phyloP scores from a whole-genome alignment of 2,329 filamentous ascomycete genomes.

The Amylocarpus encephaloides region DNA sequence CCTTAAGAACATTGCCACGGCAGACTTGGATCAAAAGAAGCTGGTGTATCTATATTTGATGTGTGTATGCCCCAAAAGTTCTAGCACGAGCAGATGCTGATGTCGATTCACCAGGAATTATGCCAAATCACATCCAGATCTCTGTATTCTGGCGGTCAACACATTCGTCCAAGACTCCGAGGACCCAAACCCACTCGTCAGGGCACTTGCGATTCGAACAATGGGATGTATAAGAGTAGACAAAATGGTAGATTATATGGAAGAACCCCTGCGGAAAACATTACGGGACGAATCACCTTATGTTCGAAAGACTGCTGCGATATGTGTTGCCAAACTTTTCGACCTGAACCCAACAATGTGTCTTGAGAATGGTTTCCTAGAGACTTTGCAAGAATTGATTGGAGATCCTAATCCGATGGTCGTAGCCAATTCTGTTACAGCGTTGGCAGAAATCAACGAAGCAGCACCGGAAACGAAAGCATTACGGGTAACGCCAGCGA shows the following conservation, averaged over 20 bases:
- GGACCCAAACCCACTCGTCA: slow-evolving; percentile 92
- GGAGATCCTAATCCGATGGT: slow-evolving; percentile 99
- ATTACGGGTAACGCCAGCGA: slow-evolving; percentile 72
- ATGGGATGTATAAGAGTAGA: slow-evolving; percentile 99
- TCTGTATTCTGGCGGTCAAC: slow-evolving; percentile 97
- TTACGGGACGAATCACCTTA: slow-evolving; percentile 96
- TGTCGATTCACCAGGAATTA: slow-evolving; percentile 68
- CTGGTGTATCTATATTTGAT: slow-evolving; percentile 97
- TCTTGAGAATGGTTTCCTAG: slow-evolving; percentile 92
- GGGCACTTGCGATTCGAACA: slow-evolving; percentile 90
- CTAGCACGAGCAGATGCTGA: slow-evolving; percentile 2
- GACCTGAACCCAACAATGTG: slow-evolving; percentile 90
- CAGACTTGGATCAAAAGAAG: slow-evolving; percentile 97
- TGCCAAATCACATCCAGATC: slow-evolving; percentile 95
- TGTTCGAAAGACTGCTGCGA: slow-evolving; percentile 94
- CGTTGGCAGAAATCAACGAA: slow-evolving; percentile 85
- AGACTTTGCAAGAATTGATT: slow-evolving; percentile 90
- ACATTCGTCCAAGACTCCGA: slow-evolving; percentile 99
- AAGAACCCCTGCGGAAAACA: slow-evolving; percentile 93
- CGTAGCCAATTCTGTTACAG: slow-evolving; percentile 93
- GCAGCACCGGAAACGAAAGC: slow-evolving; percentile 86
- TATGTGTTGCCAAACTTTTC: slow-evolving; percentile 96
- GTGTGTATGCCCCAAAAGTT: slow-evolving; percentile 39
- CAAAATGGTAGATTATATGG: slow-evolving; percentile 99
- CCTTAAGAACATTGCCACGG: slow-evolving; percentile 95